phyloP scores from a whole-genome alignment of 768 basidiomycete genomes.

The Daedaleopsis nitida region DNA sequence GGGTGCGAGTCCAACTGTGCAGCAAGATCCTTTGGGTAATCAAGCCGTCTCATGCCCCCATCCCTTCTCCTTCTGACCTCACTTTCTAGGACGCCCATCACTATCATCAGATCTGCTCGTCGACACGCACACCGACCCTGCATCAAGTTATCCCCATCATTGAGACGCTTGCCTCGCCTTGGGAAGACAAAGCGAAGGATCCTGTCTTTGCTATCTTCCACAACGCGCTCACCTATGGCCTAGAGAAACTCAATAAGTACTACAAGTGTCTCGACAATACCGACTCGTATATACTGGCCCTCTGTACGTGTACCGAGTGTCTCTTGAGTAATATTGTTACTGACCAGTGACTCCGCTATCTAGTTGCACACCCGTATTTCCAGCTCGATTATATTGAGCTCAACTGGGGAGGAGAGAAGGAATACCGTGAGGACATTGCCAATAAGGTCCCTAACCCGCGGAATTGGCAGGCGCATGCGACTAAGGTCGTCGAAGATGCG shows the following conservation, averaged over 20 bases:
- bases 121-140: slow-evolving; percentile 27
- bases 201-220: slow-evolving; percentile 21
- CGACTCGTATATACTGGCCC: slow-evolving; percentile 23
- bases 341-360: slow-evolving; percentile 2
- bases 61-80: neutral
- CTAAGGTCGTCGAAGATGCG: neutral
- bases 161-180: slow-evolving; percentile 30
- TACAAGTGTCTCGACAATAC: slow-evolving; percentile 24
- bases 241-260: slow-evolving; percentile 31
- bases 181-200: slow-evolving; percentile 28
- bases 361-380: slow-evolving; percentile 32
- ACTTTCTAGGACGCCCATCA: slow-evolving; percentile 26
- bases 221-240: slow-evolving; percentile 22
- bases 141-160: slow-evolving; percentile 31
- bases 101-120: slow-evolving; percentile 31
- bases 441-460: neutral
- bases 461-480: neutral
- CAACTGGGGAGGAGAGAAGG: slow-evolving; percentile 1
- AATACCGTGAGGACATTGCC: neutral
- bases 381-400: neutral
- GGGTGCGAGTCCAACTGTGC: slow-evolving; percentile 22
- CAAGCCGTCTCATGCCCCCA: too few species aligned
- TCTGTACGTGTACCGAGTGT: slow-evolving; percentile 27
- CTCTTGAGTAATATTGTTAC: too few species aligned
- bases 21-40: slow-evolving; percentile 21